These are phyloP conservation scores for Annulohypoxylon nitens DNA, from an alignment of 495 filamentous ascomycete species.

Conservation along the genomic window DNA sequence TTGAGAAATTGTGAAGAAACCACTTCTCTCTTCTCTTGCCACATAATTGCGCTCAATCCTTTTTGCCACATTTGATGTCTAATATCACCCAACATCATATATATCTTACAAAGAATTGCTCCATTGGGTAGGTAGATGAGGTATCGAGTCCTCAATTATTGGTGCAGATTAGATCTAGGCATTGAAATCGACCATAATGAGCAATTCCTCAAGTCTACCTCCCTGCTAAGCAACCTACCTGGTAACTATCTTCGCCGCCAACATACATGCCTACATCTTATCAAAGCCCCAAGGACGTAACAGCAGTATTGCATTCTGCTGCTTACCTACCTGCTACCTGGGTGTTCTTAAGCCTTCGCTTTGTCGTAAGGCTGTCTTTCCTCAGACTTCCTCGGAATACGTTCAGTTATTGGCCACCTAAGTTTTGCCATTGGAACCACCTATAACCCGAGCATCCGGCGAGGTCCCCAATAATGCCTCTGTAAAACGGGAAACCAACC, in stretches of 20 bases:
- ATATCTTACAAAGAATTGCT: constrained; percentile 30
- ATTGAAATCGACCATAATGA: constrained; percentile 11
- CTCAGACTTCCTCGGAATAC: background rate
- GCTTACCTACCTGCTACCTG: background rate
- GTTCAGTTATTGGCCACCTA: background rate
- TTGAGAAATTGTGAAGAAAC: background rate
- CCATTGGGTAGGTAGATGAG: background rate
- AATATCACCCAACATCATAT: constrained; percentile 34
- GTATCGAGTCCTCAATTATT: constrained; percentile 22
- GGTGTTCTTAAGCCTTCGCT: background rate
- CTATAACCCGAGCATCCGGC: constrained; percentile 14
- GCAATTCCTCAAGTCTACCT: constrained; percentile 15
- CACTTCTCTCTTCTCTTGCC: constrained; percentile 10
- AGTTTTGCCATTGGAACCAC: constrained; percentile 4
- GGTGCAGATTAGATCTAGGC: background rate
- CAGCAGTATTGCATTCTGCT: background rate
- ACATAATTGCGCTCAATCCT: constrained; percentile 24
- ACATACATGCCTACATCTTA: background rate
- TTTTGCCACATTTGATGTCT: background rate
- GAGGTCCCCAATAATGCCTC: constrained; percentile 21
- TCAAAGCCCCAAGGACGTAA: constrained; percentile 3
- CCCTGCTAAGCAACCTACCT: background rate
- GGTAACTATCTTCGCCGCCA: constrained; percentile 18
- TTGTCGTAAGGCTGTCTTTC: constrained; percentile 17
- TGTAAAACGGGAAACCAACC: constrained; percentile 35